Percentiles rank a stretch among this genome's conserved stretches.
Evolutionary conservation across 179 eudicot genomes (phyloP).

Genomic region (Camellia oleifera): DNA sequence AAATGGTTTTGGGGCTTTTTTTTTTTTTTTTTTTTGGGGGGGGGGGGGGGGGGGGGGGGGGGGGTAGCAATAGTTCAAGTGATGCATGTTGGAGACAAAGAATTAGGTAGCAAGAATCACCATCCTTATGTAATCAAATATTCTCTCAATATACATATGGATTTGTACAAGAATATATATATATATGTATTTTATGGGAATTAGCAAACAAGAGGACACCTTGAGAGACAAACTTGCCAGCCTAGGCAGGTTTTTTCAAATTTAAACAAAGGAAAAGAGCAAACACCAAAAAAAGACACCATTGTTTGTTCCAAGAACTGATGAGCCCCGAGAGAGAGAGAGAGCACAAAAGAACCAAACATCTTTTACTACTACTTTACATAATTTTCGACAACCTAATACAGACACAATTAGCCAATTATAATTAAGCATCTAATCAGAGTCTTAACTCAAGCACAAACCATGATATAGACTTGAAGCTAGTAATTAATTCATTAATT

Average conservation of each 20-base stretch:
- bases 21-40: no score
- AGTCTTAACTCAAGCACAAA: slow-evolving; percentile 3
- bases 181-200: not conserved
- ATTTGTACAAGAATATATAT: not conserved
- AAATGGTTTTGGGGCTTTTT: no score
- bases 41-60: no score
- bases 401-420: slow-evolving; percentile 1
- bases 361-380: slow-evolving; percentile 15
- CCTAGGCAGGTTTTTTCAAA: slow-evolving; percentile 9
- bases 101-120: no score
- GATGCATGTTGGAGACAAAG: no score
- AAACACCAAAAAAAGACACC: not conserved
- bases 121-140: no score
- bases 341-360: slow-evolving; percentile 16
- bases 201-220: slow-evolving; percentile 7
- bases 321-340: not conserved
- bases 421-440: not conserved
- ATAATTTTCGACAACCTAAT: slow-evolving; percentile 7
- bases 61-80: no score
- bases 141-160: not conserved
- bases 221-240: slow-evolving; percentile 1
- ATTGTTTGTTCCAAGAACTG: slow-evolving; percentile 16
- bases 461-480: not conserved
- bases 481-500: not conserved
- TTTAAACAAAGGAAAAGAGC: slow-evolving; percentile 6